These are phyloP conservation scores for Saccharata proteae DNA, from an alignment of 2,329 filamentous ascomycete genomes.

Conservation along the genomic window DNA sequence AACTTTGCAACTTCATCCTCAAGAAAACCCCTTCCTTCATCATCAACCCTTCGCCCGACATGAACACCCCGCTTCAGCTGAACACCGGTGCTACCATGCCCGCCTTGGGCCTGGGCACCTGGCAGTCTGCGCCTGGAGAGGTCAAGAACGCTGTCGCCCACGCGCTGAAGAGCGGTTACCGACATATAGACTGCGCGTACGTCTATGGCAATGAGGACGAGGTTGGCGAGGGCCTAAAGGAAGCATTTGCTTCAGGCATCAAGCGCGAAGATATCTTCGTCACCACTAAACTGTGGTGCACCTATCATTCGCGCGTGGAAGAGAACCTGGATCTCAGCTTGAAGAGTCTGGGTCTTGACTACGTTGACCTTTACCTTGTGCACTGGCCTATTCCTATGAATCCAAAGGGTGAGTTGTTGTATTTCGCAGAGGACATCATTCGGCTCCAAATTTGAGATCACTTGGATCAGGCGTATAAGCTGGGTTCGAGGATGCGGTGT, in stretches of 20 bases:
- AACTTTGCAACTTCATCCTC: conserved; percentile 28
- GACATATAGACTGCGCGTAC: conserved; percentile 58
- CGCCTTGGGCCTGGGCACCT: conserved; percentile 26
- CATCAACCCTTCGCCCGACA: conserved; percentile 24
- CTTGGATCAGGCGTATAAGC: too few relatives aligned
- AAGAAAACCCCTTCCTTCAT: conserved; percentile 24
- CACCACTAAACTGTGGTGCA: conserved; percentile 76
- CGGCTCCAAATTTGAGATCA: too few relatives aligned
- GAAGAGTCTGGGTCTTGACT: conserved; percentile 61
- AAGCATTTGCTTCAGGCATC: conserved; percentile 57
- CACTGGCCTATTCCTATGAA: conserved; percentile 80
- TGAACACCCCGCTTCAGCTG: conserved; percentile 27
- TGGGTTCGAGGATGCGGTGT: too few relatives aligned
- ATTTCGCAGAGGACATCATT: neutral
- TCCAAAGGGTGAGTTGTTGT: conserved; percentile 44
- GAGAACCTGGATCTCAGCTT: conserved; percentile 61
- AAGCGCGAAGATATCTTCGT: conserved; percentile 73
- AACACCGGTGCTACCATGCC: conserved; percentile 29
- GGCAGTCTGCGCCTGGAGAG: conserved; percentile 31
- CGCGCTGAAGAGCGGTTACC: conserved; percentile 37
- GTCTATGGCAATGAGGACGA: conserved; percentile 75
- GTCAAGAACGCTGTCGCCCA: conserved; percentile 36
- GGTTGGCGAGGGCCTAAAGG: conserved; percentile 65
- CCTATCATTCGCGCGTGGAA: conserved; percentile 59
- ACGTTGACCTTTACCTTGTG: conserved; percentile 71